Evolutionary conservation across 495 filamentous ascomycete species (phyloP).

Genomic region (Podospora tetraspora): DNA sequence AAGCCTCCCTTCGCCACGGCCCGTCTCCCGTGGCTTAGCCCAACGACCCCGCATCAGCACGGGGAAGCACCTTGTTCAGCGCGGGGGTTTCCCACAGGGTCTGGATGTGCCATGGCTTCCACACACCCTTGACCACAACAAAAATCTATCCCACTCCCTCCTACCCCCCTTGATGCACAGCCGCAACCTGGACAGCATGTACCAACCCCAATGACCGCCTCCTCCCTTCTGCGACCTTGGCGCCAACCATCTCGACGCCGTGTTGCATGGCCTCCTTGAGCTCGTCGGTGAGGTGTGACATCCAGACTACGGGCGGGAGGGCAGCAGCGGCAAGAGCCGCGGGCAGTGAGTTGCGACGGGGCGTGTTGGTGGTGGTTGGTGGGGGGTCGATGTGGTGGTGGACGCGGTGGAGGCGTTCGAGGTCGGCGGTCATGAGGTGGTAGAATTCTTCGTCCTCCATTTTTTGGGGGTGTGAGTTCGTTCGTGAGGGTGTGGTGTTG

Average conservation of each 20-base stretch:
- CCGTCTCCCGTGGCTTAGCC: background rate
- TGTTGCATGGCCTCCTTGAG: background rate
- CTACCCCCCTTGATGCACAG: background rate
- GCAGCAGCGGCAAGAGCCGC: background rate
- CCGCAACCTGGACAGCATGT: background rate
- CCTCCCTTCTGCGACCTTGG: background rate
- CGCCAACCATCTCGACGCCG: background rate
- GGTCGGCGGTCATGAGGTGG: constrained; percentile 25
- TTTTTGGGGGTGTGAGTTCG: background rate
- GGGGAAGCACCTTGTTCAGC: background rate
- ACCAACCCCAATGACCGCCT: background rate
- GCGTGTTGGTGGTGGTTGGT: background rate
- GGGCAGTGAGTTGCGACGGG: background rate
- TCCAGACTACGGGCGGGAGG: background rate
- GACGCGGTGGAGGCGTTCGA: constrained; percentile 20
- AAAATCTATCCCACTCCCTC: background rate
- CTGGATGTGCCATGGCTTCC: background rate
- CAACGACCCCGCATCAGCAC: background rate
- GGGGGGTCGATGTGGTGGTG: constrained; percentile 20
- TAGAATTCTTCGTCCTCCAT: constrained; percentile 32
- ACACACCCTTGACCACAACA: background rate
- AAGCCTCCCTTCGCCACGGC: background rate
- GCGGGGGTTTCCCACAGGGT: background rate
- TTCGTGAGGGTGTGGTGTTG: background rate
- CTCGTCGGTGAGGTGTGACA: background rate